These are phyloP conservation scores for Umbilicus rupestris DNA, from an alignment of 164 flowering plant species.

Conservation along the genomic window DNA sequence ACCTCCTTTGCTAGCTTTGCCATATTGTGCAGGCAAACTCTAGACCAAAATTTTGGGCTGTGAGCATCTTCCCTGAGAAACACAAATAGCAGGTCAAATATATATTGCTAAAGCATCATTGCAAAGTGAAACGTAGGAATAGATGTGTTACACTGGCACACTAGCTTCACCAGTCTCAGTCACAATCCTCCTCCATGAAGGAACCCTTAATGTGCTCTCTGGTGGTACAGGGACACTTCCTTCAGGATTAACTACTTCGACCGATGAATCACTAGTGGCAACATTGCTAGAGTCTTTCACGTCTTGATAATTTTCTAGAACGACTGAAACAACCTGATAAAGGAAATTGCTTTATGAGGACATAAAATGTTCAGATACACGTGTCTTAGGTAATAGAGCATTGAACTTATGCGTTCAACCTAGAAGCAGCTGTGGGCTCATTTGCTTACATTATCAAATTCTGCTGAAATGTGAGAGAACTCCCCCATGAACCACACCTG, in stretches of 20 bases:
- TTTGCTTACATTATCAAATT: conserved; percentile 78
- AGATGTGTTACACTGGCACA: conserved; percentile 45
- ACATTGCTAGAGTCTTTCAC: not conserved
- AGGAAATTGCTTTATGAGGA: not conserved
- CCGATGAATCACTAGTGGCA: not conserved
- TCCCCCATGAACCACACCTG: conserved; percentile 97
- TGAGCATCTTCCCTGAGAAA: conserved; percentile 66
- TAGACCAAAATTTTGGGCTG: conserved; percentile 78
- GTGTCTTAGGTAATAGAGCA: no score
- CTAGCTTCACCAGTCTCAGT: conserved; percentile 61
- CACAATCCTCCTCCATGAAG: conserved; percentile 63
- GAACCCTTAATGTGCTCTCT: conserved; percentile 31
- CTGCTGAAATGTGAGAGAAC: conserved; percentile 70
- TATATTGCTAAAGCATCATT: not conserved
- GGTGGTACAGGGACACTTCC: conserved; percentile 37
- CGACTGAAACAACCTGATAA: conserved; percentile 62
- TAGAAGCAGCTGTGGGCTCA: not conserved
- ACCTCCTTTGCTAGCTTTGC: conserved; percentile 89
- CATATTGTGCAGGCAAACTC: conserved; percentile 82
- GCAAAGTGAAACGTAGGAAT: not conserved
- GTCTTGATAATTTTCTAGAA: conserved; percentile 70
- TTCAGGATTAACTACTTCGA: conserved; percentile 54
- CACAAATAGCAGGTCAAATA: conserved; percentile 9
- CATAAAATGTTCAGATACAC: not conserved
- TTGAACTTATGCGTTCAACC: not conserved